Conservation (phyloP, 345 rosid species). For the Camelina hispida region DNA sequence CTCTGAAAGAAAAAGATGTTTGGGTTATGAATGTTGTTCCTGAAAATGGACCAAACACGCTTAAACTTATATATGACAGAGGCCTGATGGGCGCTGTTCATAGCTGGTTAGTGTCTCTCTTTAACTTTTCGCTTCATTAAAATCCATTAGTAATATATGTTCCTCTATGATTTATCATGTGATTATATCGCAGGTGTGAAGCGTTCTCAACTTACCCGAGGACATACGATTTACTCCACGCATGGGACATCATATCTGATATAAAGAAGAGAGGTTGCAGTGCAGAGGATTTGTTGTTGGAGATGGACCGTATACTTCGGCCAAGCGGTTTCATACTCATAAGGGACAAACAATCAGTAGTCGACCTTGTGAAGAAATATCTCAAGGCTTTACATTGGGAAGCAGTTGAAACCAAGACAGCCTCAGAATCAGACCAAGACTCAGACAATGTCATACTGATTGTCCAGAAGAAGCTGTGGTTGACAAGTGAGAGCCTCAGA, state of each 20-base stretch:
- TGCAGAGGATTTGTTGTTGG: constrained; percentile 75
- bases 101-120: constrained; percentile 59
- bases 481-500: constrained; percentile 80
- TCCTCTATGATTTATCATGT: not conserved
- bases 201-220: constrained; percentile 89
- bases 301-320: constrained; percentile 94
- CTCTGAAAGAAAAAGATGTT: constrained; percentile 73
- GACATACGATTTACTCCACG: constrained; percentile 87
- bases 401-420: constrained; percentile 61
- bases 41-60: constrained; percentile 83
- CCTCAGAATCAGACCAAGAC: constrained; percentile 63
- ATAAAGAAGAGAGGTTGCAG: constrained; percentile 80
- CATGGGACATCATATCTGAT: constrained; percentile 73
- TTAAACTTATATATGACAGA: constrained; percentile 83
- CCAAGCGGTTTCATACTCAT: constrained; percentile 82
- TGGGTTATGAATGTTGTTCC: constrained; percentile 97
- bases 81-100: constrained; percentile 80
- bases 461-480: constrained; percentile 83
- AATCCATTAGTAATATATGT: not conserved
- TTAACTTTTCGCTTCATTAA: not conserved
- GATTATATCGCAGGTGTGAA: constrained; percentile 68
- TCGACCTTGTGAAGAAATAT: constrained; percentile 73
- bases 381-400: constrained; percentile 86
- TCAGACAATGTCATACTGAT: constrained; percentile 48
- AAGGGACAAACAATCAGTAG: constrained; percentile 68